Evolutionary conservation across 129 eudicot species (phyloP), one percentile per base, ranked within the genome.

Genomic region (Sambucus nigra): DNA sequence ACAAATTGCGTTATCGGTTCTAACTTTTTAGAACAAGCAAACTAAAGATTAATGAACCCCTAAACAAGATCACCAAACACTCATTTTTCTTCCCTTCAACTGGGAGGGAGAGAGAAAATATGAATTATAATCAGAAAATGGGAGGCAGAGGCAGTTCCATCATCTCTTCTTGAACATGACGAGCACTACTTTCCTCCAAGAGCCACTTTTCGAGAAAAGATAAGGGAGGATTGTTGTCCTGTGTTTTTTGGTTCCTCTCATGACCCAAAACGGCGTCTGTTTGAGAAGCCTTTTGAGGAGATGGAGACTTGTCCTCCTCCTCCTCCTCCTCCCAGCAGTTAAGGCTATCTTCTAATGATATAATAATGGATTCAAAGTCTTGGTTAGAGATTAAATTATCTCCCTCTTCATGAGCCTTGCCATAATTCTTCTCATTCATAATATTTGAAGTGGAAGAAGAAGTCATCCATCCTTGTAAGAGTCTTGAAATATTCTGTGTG

Each of bases 201-300:
- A 88, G 78, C 96, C 96, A 88, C 22, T 74, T 88, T 55, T 88
- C 96, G 45, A 88, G 60, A 64, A 72, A 74, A 5, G 89, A 73
- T 61, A 83, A 70, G 6, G 94, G 79, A 22, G 86, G 87, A 48
- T 67, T 57, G 40, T 16, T 27, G 11, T 42, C 75, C 45, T 45
- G 62, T 35, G 44, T 72, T 29, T 45, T 52, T 39, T 50, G 61
- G 58, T 77, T 73, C 24, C 47, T 52, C 39, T 76, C 72, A 25
- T 73, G 61, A 16, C 0, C 61, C 28, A 48, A n/a, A 46, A 26
- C 4, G 48, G 48, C 48, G 2, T 1, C 48, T 2, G 48, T 15
- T n/a, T n/a, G n/a, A n/a, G n/a, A n/a, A n/a, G n/a, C n/a, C n/a
- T n/a, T n/a, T n/a, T n/a, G n/a, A n/a, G n/a, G n/a, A n/a, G n/a